Conservation (phyloP, 306 rosid species). For the Argentina anserina region DNA sequence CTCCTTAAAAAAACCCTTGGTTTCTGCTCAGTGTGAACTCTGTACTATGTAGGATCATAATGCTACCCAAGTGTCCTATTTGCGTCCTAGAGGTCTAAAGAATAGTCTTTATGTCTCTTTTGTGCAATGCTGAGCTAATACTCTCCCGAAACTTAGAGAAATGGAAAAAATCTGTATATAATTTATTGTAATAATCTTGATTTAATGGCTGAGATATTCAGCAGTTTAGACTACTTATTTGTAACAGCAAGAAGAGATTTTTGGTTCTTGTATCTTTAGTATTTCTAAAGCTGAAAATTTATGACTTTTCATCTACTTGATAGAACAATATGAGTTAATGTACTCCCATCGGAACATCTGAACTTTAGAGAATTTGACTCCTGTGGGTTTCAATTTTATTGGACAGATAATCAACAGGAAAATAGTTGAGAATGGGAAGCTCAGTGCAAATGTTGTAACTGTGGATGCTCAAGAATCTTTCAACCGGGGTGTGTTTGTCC, state of each 20-base stretch:
- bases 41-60: not conserved
- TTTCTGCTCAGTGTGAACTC: not conserved
- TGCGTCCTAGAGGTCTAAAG: not conserved
- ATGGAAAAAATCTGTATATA: not conserved
- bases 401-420: slow-evolving; percentile 75
- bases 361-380: not conserved
- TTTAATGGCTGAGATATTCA: not conserved
- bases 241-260: not conserved
- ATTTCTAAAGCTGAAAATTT: not conserved
- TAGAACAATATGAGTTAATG: not conserved
- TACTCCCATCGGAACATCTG: not conserved
- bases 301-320: not conserved
- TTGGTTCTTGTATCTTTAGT: not conserved
- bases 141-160: not conserved
- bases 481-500: slow-evolving; percentile 70
- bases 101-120: not conserved
- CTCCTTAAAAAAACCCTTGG: not conserved
- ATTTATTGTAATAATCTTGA: not conserved
- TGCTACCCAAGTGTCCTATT: not conserved
- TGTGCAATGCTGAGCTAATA: not conserved
- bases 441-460: slow-evolving; percentile 49
- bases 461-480: slow-evolving; percentile 88
- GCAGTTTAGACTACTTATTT: not conserved
- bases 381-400: not conserved
- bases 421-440: slow-evolving; percentile 63